phyloP scores from a whole-genome alignment of 352 stramenopile species.

The Plasmopara viticola region DNA sequence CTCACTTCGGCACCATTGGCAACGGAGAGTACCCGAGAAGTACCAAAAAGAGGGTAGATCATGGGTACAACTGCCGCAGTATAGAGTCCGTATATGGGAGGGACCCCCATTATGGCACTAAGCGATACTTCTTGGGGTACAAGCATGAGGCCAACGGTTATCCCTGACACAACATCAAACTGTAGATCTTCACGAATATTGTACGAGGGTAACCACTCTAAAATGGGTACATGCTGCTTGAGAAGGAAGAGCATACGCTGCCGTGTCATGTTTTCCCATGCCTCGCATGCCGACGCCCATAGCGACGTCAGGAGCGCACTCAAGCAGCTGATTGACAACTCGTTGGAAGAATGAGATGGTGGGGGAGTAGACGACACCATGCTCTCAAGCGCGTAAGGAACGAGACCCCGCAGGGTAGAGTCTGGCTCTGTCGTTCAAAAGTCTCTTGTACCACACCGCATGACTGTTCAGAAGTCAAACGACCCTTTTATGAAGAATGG shows the following conservation, averaged over 20 bases:
- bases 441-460: no score
- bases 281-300: conserved; percentile 10
- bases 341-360: conserved; percentile 8
- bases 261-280: conserved; percentile 17
- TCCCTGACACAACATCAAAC: conserved; percentile 54
- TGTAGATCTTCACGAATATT: conserved; percentile 53
- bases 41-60: conserved; percentile 69
- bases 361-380: conserved; percentile 22
- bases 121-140: conserved; percentile 90
- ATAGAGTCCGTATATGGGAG: conserved; percentile 64
- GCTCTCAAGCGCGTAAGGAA: not conserved
- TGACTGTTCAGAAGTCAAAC: not conserved
- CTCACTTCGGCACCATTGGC: conserved; percentile 63
- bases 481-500: not conserved
- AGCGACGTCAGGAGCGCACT: conserved; percentile 10
- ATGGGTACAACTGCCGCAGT: conserved; percentile 61
- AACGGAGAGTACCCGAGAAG: conserved; percentile 51
- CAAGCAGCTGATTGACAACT: conserved; percentile 11
- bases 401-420: conserved; percentile 2
- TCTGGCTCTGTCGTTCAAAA: conserved; percentile 5
- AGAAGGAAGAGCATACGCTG: conserved; percentile 33
- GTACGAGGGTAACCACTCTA: conserved; percentile 70
- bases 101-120: conserved; percentile 82
- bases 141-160: conserved; percentile 87
- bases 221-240: conserved; percentile 56